Evolutionary conservation across 352 stramenopile genomes (phyloP), one percentile per base, ranked within the genome.

Genomic region (Plasmopara viticola): DNA sequence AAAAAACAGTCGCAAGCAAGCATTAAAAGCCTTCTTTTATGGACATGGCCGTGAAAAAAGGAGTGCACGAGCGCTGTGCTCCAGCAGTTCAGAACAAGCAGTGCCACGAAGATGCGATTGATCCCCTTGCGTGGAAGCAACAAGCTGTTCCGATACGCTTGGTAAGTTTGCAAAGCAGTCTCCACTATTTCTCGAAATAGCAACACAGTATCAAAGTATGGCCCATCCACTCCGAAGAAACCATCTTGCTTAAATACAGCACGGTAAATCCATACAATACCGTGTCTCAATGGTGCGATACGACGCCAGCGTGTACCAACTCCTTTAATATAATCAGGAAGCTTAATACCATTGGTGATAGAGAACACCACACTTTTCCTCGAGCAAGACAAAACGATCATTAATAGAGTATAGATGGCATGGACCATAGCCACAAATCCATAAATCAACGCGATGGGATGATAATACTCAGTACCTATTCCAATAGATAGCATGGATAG

Each of bases 1-100:
- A 84, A 57, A 13, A 68, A 31, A 10, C 60, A 69, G 28, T 80
- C 56, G 9, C 59, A 70, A 7, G 74, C 38, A 10, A 84, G 45
- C 0, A 68, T 48, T 12, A 66, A 48, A 2, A 70, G 55, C 0
- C 61, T 45, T 39, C 44, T 41, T 35, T 58, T 64, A 2, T 47
- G 54, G 0, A 48, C 31, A 9, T 57, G 56, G 0, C 51, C 38
- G 0, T 53, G 48, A 17, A 65, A 64, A n/a, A 64, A 29, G 5
- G 59, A 46, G 13, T 70, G 68, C 0, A 72, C 56, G 7, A 69
- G 13, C 12, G 56, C 55, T 35, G 66, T 79, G 2, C 47, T 64
- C 66, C 63, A 75, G 48, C 69, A 83, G 37, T 68, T 75, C 10
- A 68, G 6, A 10, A 62, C 49, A 4, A 79, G 53, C 13, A 70